A percentile compares a stretch with the other conserved stretches of the same genome.
Evolutionary conservation across 352 stramenopile species (phyloP).

Genomic region (Halophytophthora batemanensis): DNA sequence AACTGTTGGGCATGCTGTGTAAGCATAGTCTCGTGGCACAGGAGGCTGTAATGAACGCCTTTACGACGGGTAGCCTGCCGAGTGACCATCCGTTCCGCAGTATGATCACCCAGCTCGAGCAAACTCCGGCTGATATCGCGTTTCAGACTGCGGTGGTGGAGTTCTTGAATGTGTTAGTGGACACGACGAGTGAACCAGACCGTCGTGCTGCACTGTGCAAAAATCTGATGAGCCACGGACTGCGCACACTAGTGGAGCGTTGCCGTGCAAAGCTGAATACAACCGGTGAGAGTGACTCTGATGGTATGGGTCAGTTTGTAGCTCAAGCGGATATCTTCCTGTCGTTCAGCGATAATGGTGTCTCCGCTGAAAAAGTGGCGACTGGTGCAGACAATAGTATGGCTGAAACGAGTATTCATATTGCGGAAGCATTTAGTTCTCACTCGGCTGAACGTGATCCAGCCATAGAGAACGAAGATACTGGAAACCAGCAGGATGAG

Average conservation of each 20-base stretch:
- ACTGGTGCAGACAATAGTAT: no score
- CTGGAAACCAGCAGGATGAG: no score
- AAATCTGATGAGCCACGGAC: constrained; percentile 32
- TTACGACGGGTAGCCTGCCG: constrained; percentile 13
- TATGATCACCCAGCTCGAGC: constrained; percentile 26
- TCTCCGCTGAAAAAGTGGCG: no score
- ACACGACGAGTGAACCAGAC: constrained; percentile 21
- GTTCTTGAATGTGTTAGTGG: constrained; percentile 49
- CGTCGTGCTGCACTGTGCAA: constrained; percentile 37
- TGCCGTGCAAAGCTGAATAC: constrained; percentile 8
- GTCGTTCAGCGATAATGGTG: no score
- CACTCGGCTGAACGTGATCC: no score
- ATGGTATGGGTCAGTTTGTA: constrained; percentile 1
- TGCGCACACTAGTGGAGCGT: constrained; percentile 31
- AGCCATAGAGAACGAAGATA: no score
- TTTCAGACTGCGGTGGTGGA: constrained; percentile 31
- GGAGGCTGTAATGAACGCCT: constrained; percentile 23
- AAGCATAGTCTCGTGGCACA: constrained; percentile 25
- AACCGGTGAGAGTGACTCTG: neutral
- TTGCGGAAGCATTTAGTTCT: no score
- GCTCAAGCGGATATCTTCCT: constrained; percentile 13
- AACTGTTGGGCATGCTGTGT: constrained; percentile 27
- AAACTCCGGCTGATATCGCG: constrained; percentile 25
- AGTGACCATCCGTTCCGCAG: constrained; percentile 18
- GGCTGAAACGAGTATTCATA: no score